Percentiles rank a stretch among this genome's conserved stretches.
phyloP scores from a whole-genome alignment of 2,329 filamentous ascomycete genomes.

The Penicillium glabrum region DNA sequence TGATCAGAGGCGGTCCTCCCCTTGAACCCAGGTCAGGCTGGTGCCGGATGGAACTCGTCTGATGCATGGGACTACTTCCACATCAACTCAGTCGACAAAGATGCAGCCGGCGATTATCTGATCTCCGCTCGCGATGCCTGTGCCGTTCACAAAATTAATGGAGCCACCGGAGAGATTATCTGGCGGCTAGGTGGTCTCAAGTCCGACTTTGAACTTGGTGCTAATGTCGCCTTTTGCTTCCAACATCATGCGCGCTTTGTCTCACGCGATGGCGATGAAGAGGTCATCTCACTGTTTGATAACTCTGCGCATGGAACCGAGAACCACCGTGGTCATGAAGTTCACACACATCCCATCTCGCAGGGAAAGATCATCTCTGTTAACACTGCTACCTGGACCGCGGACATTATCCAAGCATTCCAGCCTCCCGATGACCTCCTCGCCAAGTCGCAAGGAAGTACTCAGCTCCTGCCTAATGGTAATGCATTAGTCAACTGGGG shows the following conservation, averaged over 20 bases:
- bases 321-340: conserved; percentile 32
- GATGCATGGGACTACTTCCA: conserved; percentile 54
- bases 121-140: conserved; percentile 50
- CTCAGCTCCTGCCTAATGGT: conserved; percentile 55
- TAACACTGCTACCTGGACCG: conserved; percentile 46
- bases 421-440: conserved; percentile 51
- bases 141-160: conserved; percentile 50
- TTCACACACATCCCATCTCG: conserved; percentile 43
- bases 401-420: conserved; percentile 49
- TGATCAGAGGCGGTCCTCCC: conserved; percentile 46
- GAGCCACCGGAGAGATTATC: conserved; percentile 47
- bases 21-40: conserved; percentile 48
- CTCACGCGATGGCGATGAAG: conserved; percentile 46
- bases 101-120: conserved; percentile 46
- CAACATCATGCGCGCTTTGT: conserved; percentile 54
- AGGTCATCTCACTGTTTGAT: conserved; percentile 55
- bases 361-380: conserved; percentile 48
- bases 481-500: conserved; percentile 61
- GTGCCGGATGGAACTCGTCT: conserved; percentile 37
- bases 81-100: conserved; percentile 48
- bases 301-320: conserved; percentile 50
- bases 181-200: conserved; percentile 50
- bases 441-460: conserved; percentile 53
- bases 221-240: conserved; percentile 50
- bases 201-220: conserved; percentile 44